These are phyloP conservation scores for Aspergillus bridgeri DNA, from an alignment of 495 filamentous ascomycete genomes.

Conservation along the genomic window DNA sequence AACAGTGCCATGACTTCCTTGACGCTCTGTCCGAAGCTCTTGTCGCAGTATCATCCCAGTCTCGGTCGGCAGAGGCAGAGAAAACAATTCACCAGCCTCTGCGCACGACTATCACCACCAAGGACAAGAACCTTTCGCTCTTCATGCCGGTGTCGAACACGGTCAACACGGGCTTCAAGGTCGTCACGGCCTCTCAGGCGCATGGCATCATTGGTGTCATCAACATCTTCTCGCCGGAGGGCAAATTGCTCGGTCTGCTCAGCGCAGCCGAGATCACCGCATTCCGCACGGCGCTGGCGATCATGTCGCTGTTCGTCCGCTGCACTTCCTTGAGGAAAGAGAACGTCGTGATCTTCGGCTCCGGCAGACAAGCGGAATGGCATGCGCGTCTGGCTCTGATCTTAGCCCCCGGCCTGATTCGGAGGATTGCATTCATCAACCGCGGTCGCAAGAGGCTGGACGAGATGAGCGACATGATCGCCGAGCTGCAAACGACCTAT, in stretches of 20 bases:
- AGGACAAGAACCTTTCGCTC: conserved; percentile 68
- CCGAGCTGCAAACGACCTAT: conserved; percentile 24
- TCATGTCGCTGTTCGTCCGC: conserved; percentile 69
- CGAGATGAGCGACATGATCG: conserved; percentile 24
- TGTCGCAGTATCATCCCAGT: conserved; percentile 28
- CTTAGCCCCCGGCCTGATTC: conserved; percentile 55
- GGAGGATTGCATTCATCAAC: conserved; percentile 73
- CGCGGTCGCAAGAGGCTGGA: conserved; percentile 53
- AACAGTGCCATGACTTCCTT: conserved; percentile 36
- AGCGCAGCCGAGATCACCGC: conserved; percentile 85
- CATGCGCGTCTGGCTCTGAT: conserved; percentile 80
- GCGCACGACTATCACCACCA: conserved; percentile 63
- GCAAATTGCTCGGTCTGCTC: conserved; percentile 71
- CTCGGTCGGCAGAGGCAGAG: conserved; percentile 19
- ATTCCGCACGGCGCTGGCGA: conserved; percentile 87
- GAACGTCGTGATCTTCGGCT: conserved; percentile 76
- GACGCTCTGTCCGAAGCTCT: conserved; percentile 28
- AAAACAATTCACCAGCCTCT: conserved; percentile 65
- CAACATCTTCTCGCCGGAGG: conserved; percentile 68
- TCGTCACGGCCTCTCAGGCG: conserved; percentile 48
- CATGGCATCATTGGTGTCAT: conserved; percentile 61
- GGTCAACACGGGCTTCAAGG: conserved; percentile 56
- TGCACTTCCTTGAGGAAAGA: conserved; percentile 46
- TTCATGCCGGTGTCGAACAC: conserved; percentile 83
- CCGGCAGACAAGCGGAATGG: conserved; percentile 90